Base-by-base conservation (phyloP, 108 stramenopile species). In the Conticribra guillardii region DNA sequence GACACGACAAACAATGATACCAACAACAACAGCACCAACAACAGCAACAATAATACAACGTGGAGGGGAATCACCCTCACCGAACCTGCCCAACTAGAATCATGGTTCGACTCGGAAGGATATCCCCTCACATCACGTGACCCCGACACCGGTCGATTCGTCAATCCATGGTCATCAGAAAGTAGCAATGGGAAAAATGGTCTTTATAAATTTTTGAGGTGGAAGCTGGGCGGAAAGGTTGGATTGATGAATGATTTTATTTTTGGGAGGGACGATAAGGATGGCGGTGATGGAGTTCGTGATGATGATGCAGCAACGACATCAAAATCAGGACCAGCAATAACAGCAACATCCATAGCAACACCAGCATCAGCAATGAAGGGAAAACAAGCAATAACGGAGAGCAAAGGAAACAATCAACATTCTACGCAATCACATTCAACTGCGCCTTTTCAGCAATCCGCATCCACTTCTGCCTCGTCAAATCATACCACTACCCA, bases 121-220 rank as follows among this genome's bases (percentile, higher is more conserved):
- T 86, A 85, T 70, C 93, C 93, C 0, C 66, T 89, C 32, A 87
- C 90, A 2, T 76, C 85, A 22, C 77, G 86, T 15, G 90, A 91
- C 50, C 77, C 74, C 0, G 62, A 67, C 15, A 82, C 87, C 18
- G 90, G 90, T 1, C 79, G 93, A 54, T 94, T 84, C 76, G 90
- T 94, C 33, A 94, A 94, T 81, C 93, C 93, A 23, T 94, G 93
- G 93, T 63, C 60, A 17, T 87, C 85, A 3, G 82, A 87, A 64
- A 84, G 80, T 9, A 90, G 87, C 15, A 88, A 85, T 66, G 90
- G 93, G 2, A 64, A 88, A 23, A 84, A 87, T 51, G 77, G 86
- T 11, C 21, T 90, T 23, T 24, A 32, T 4, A 84, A 83, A 2
- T 60, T 94, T 54, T 68, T 85, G 9, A 54, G 63, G 9, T 94